phyloP scores from a whole-genome alignment of 1,284 basidiomycete genomes.

The Coniophora puteana region DNA sequence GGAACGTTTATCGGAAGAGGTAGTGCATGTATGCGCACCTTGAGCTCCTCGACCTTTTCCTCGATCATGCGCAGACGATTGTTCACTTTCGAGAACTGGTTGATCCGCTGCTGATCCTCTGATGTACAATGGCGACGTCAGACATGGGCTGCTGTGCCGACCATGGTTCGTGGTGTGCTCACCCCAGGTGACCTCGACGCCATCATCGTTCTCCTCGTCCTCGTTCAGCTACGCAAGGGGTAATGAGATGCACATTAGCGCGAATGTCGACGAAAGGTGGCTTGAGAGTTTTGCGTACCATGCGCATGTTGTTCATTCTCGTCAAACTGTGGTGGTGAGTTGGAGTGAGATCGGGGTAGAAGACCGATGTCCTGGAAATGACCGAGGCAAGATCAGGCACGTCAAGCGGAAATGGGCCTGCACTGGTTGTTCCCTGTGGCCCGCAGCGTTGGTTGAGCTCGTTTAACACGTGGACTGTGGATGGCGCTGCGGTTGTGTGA shows the following conservation, averaged over 20 bases:
- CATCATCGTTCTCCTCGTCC: slow-evolving; percentile 79
- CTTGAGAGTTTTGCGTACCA: slow-evolving; percentile 34
- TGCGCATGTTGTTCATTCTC: slow-evolving; percentile 48
- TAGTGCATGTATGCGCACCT: slow-evolving; percentile 41
- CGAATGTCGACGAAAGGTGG: background rate
- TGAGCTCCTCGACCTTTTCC: slow-evolving; percentile 68
- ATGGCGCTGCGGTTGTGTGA: no score
- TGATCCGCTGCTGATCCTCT: slow-evolving; percentile 96
- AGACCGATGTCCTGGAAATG: no score
- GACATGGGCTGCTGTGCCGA: background rate
- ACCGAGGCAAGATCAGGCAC: no score
- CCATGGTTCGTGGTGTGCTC: slow-evolving; percentile 20
- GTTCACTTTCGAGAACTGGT: slow-evolving; percentile 90
- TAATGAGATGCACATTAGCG: slow-evolving; percentile 2
- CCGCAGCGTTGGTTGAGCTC: no score
- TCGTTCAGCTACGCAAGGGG: slow-evolving; percentile 50
- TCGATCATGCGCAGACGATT: slow-evolving; percentile 70
- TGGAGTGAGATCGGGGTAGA: no score
- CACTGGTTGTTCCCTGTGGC: no score
- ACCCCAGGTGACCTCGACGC: slow-evolving; percentile 93
- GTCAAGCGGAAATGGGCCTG: no score
- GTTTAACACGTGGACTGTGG: no score
- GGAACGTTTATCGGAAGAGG: background rate
- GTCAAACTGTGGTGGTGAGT: no score
- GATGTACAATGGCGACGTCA: slow-evolving; percentile 11